phyloP scores from a whole-genome alignment of 108 stramenopile genomes.

The Cylindrotheca fusiformis region DNA sequence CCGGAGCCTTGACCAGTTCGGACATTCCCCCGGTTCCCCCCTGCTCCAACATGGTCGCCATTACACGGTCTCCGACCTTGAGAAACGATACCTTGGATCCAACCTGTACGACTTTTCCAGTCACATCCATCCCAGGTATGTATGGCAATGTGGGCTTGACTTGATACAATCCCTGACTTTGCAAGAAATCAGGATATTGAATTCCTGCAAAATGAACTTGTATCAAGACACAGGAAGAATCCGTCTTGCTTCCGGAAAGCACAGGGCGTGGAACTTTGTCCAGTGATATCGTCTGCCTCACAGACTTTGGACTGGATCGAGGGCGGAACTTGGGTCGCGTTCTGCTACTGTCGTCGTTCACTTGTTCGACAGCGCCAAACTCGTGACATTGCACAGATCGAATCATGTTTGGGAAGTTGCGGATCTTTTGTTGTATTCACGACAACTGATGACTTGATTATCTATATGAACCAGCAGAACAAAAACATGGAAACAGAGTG shows the following conservation, averaged over 20 bases:
- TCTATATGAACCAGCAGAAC: too few relatives aligned
- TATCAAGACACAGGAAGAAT: slow-evolving; percentile 39
- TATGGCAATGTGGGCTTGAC: slow-evolving; percentile 61
- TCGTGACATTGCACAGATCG: slow-evolving; percentile 58
- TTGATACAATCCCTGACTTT: slow-evolving; percentile 66
- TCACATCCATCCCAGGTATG: slow-evolving; percentile 67
- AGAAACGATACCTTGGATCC: slow-evolving; percentile 15
- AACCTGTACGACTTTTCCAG: slow-evolving; percentile 52
- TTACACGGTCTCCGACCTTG: slow-evolving; percentile 57
- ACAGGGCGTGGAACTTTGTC: slow-evolving; percentile 24
- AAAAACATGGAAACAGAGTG: too few relatives aligned
- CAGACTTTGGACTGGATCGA: not conserved
- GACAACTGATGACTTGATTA: too few relatives aligned
- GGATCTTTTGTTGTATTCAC: too few relatives aligned
- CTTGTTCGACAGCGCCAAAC: slow-evolving; percentile 12
- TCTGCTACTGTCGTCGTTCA: not conserved
- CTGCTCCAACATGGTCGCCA: slow-evolving; percentile 47
- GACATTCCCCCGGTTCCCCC: slow-evolving; percentile 62
- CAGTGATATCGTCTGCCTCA: slow-evolving; percentile 25
- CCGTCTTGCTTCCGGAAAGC: slow-evolving; percentile 6
- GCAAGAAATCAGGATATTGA: slow-evolving; percentile 72
- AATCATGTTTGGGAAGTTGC: slow-evolving; percentile 32
- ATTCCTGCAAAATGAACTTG: slow-evolving; percentile 58
- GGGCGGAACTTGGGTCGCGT: not conserved
- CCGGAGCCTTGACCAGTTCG: slow-evolving; percentile 39